Base-by-base conservation (phyloP, 371 early-diverging fungal genomes). In the Circinella minor region DNA sequence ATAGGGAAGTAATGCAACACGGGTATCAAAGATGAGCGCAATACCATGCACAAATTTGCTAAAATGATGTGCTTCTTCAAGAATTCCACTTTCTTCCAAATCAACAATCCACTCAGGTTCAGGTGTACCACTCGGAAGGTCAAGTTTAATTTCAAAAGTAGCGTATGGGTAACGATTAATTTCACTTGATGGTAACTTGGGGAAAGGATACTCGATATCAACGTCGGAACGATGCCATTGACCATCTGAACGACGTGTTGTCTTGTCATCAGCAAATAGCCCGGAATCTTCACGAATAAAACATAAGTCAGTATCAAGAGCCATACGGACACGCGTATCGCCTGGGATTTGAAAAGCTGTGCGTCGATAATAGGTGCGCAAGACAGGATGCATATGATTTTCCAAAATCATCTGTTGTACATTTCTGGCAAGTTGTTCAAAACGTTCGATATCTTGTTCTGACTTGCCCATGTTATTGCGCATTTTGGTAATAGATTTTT, bases 281-380 rank as follows among this genome's bases (percentile, higher is more conserved):
- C 68, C 59, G 69, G 95, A 92, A 81, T 99, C 98, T 79, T 99
- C 99, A 69, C 98, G 94, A 68, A 99, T 95, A 89, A 99, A 95
- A 57, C 96, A 92, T 57, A 99, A 83, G 70, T 99, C 98, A 0
- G 99, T 99, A 81, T 99, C 99, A n/a, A 99, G 88, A 6, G 97
- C 96, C 74, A 99, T 96, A 69, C 99, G 91, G 36, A 99, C 98
- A 66, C 94, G 89, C 20, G 96, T 93, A 81, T 98, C 99, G 34
- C 98, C 98, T 1, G 99, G 99, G 34, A 99, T 86, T 82, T 99
- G 99, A 89, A 99, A 99, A 11, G 99, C 99, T 10, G 97, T 98
- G 78, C 99, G 91, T 79, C 96, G 98, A 84, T 99, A 99, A 76
- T 95, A 97, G 5, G 98, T 97, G 65, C 99, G 93, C 66, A 94